A percentile compares a stretch with the other conserved stretches of the same genome.
These are phyloP conservation scores for Logfia minima DNA, from an alignment of 129 eudicot genomes.

Conservation along the genomic window DNA sequence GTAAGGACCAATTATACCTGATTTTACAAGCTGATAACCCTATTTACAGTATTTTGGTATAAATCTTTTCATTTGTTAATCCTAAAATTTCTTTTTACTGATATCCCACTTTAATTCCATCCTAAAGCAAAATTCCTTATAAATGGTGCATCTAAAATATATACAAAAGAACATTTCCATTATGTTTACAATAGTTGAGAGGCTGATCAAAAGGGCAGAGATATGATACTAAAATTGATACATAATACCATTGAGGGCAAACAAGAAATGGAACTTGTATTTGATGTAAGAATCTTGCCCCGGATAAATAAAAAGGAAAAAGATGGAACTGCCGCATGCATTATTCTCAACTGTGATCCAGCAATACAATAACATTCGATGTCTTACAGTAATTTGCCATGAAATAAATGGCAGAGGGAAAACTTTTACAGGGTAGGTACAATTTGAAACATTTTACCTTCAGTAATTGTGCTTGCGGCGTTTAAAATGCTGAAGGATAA, in stretches of 20 bases:
- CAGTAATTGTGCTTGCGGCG: slow-evolving; percentile 43
- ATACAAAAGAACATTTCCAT: background rate
- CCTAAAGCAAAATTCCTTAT: background rate
- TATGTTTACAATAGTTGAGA: background rate
- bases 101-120: background rate
- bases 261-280: background rate
- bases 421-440: slow-evolving; percentile 1
- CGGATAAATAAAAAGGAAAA: background rate
- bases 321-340: background rate
- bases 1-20: background rate
- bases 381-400: background rate
- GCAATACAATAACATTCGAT: background rate
- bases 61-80: background rate
- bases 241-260: background rate
- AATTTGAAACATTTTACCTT: slow-evolving; percentile 21
- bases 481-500: slow-evolving; percentile 69
- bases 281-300: background rate
- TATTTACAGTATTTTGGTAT: background rate
- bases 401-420: background rate
- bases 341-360: background rate
- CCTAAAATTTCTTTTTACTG: background rate
- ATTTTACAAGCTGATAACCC: background rate
- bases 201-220: background rate
- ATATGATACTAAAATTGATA: too few species aligned
- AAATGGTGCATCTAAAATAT: background rate